Base-by-base conservation (phyloP, 1,139 yeast genomes). In the Yamadazyma jaroonii region DNA sequence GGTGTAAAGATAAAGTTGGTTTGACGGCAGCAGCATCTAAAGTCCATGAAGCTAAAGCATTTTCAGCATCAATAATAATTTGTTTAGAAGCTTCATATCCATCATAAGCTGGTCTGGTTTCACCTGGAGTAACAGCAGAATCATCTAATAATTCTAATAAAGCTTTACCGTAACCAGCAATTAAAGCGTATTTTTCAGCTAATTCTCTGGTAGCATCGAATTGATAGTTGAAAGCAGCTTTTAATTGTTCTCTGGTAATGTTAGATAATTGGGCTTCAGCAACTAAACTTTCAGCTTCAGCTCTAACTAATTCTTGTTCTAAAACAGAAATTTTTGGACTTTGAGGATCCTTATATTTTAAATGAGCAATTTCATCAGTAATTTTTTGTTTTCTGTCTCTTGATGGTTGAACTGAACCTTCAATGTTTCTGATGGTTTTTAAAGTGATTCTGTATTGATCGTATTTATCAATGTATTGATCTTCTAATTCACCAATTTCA, bases 161-260 rank as follows among this genome's bases (percentile, higher is more conserved):
- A 35, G 97, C 97, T 78, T 90, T 92, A 69, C 98, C 97, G 77
- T 92, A 92, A 53, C 97, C 97, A 52, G 97, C 97, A 71, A 92
- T 88, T 61, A 92, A 76, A 38, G 97, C 97, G 54, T 86, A 75
- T 74, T 92, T 92, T 76, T 92, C 98, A 54, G 96, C 84, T 72
- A 85, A 89, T 74, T 92, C 98, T 65, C 96, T 85, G 54, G 89
- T 76, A 44, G 97, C 89, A 62, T 92, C 98, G 61, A 92, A 92
- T 70, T 89, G 97, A 72, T 90, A 90, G 74, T 87, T 84, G 80
- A 84, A 92, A 38, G 97, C 96, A 53, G 95, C 94, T 80, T 94
- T 90, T 66, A 92, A 79, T 77, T 90, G 89, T 69, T 92, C 96
- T 68, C 98, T 85, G 53, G 97, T 92, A 68, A 92, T 92, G 75